Base-by-base conservation (phyloP, 768 basidiomycete species). In the Dacryopinax primogenitus region DNA sequence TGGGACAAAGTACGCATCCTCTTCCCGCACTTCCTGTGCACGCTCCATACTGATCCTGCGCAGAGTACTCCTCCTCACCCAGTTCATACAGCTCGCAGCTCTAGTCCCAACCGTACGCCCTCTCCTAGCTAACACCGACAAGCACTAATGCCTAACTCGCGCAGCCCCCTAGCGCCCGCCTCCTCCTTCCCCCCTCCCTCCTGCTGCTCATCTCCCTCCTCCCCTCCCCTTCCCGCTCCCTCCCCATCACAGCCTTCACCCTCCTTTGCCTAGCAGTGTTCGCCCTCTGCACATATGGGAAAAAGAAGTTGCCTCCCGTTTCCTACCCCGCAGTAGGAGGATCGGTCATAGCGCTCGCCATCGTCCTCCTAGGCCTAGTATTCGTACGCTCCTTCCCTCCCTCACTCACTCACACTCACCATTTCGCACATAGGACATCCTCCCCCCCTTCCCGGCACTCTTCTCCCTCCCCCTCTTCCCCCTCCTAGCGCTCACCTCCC, bases 401-500 rank as follows among this genome's bases (percentile, higher is more conserved):
- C 21, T 26, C 16, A 16, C 64, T 15, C 4, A 37, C 51, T 30
- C 3, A 33, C 51, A 12, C 23, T 64, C 11, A 39, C 58, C 32
- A n/a, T n/a, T 33, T 34, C 62, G 41, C 16, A 70, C 51, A 6
- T 30, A 58, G 51, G 51, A 30, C 51, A 23, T 58, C 51, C 23
- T 58, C 51, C 51, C 26, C 1, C 45, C 66, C 1, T 62, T 69
- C 1, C 63, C 66, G 23, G 6, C 67, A 0, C 66, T 67, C 33
- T 65, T 66, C 62, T 82, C 87, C 7, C 73, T 88, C 16, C 68
- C 80, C 30, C 82, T 86, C 1, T 77, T 88, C 21, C 78, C 79
- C 13, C 75, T 80, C 51, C 74, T 89, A 61, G 87, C 87, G 66
- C 77, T 82, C 18, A 68, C 86, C 33, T 77, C 89, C n/a, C 84